phyloP scores from a whole-genome alignment of 2,329 filamentous ascomycete genomes.

The Arachnopeziza araneosa region DNA sequence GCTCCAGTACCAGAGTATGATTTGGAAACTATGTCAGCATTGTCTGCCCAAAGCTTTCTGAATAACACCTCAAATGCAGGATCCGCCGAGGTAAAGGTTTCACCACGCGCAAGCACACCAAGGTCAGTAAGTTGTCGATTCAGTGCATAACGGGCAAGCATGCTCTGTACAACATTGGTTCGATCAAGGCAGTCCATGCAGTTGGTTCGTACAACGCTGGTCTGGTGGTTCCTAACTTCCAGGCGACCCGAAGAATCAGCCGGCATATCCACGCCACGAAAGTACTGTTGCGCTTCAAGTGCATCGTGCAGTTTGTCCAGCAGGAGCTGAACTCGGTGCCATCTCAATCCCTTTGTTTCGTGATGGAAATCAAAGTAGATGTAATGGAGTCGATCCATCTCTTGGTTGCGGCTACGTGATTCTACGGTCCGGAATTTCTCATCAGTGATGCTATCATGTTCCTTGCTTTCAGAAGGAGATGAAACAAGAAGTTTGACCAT shows the following conservation, averaged over 20 bases:
- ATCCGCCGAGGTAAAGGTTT: slow-evolving; percentile 72
- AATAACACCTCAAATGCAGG: slow-evolving; percentile 81
- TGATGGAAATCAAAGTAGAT: slow-evolving; percentile 98
- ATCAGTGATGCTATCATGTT: slow-evolving; percentile 59
- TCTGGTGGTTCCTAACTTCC: slow-evolving; percentile 77
- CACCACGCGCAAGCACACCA: slow-evolving; percentile 69
- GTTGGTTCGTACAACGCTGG: slow-evolving; percentile 89
- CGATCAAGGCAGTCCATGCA: slow-evolving; percentile 99
- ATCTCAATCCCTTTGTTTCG: slow-evolving; percentile 91
- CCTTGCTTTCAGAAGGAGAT: slow-evolving; percentile 55
- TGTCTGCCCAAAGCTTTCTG: slow-evolving; percentile 97
- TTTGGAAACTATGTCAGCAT: slow-evolving; percentile 89
- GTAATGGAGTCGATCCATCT: slow-evolving; percentile 85
- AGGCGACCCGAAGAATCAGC: slow-evolving; percentile 63
- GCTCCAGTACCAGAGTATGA: slow-evolving; percentile 95
- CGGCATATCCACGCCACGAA: slow-evolving; percentile 83
- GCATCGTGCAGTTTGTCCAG: slow-evolving; percentile 76
- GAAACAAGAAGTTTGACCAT: slow-evolving; percentile 73
- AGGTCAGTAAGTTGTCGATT: slow-evolving; percentile 84
- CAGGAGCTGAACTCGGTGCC: slow-evolving; percentile 84
- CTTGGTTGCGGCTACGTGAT: slow-evolving; percentile 47
- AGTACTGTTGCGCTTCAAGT: slow-evolving; percentile 78
- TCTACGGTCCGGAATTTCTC: slow-evolving; percentile 83
- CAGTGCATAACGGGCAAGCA: slow-evolving; percentile 85
- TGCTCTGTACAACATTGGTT: slow-evolving; percentile 96